Evolutionary conservation across 805 yeast species (phyloP).

Genomic region (Hanseniaspora nectarophila): DNA sequence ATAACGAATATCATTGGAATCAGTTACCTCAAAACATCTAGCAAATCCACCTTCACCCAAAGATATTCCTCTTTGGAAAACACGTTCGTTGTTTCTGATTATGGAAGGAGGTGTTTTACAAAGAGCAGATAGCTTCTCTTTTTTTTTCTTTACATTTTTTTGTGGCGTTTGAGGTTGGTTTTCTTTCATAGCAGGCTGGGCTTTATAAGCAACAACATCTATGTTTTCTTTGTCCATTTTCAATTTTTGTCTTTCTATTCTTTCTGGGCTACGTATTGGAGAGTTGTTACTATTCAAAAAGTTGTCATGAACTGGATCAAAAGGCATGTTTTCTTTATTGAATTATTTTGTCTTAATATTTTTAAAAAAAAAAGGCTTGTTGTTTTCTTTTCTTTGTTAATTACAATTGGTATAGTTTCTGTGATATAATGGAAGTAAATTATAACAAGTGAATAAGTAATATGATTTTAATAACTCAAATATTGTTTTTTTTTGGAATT

Average conservation of each 20-base stretch:
- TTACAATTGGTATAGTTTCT: too few species aligned
- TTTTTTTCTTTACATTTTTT: slow-evolving; percentile 45
- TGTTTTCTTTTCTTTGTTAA: not conserved
- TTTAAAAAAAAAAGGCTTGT: not conserved
- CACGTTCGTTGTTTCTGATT: slow-evolving; percentile 80
- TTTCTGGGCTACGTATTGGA: slow-evolving; percentile 13
- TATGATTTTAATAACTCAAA: too few species aligned
- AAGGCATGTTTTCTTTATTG: slow-evolving; percentile 8
- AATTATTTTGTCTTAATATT: not conserved
- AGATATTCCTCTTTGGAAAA: slow-evolving; percentile 79
- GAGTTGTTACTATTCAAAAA: slow-evolving; percentile 11
- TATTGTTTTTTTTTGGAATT: too few species aligned
- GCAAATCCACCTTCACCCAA: slow-evolving; percentile 99
- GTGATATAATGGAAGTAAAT: too few species aligned
- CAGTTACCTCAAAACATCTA: slow-evolving; percentile 92
- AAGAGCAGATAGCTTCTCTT: slow-evolving; percentile 76
- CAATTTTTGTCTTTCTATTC: slow-evolving; percentile 4
- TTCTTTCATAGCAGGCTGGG: not conserved
- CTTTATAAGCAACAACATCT: slow-evolving; percentile 15
- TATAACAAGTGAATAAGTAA: too few species aligned
- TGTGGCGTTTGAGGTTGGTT: slow-evolving; percentile 23
- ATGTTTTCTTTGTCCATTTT: slow-evolving; percentile 19
- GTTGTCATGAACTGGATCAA: slow-evolving; percentile 12
- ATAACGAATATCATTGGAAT: slow-evolving; percentile 69
- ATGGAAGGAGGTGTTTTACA: slow-evolving; percentile 96